A percentile compares a stretch with the other conserved stretches of the same genome.
Evolutionary conservation across 306 rosid species (phyloP).

Genomic region (Mucuna pruriens): DNA sequence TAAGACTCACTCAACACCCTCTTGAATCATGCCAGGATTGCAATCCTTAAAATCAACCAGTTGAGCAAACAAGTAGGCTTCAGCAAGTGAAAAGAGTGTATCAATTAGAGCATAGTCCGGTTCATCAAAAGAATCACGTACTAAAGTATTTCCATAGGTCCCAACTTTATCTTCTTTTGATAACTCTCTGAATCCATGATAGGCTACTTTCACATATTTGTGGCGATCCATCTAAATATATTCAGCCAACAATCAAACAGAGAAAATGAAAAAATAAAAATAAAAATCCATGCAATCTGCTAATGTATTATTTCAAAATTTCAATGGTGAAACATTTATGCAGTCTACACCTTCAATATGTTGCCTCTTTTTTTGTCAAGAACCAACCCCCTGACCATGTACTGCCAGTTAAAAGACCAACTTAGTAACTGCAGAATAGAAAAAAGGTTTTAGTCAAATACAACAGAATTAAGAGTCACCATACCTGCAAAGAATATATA

Average conservation of each 20-base stretch:
- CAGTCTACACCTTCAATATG: slow-evolving; percentile 80
- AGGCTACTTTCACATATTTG: slow-evolving; percentile 97
- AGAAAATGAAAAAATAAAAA: not conserved
- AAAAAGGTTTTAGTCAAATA: slow-evolving; percentile 36
- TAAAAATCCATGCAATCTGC: slow-evolving; percentile 8
- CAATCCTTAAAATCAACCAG: slow-evolving; percentile 82
- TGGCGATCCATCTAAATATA: slow-evolving; percentile 94
- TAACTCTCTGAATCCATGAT: slow-evolving; percentile 92
- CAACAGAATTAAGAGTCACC: slow-evolving; percentile 15
- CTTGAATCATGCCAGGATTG: slow-evolving; percentile 66
- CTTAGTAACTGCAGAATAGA: slow-evolving; percentile 67
- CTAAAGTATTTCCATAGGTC: slow-evolving; percentile 86
- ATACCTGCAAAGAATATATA: not conserved
- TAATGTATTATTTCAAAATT: not conserved
- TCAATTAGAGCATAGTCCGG: slow-evolving; percentile 95
- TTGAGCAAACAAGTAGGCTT: slow-evolving; percentile 97
- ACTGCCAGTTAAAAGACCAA: slow-evolving; percentile 91
- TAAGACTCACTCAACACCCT: slow-evolving; percentile 68
- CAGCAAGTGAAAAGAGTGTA: slow-evolving; percentile 95
- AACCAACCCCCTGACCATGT: slow-evolving; percentile 99
- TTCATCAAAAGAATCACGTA: slow-evolving; percentile 91
- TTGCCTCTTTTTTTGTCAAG: slow-evolving; percentile 97
- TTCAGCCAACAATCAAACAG: slow-evolving; percentile 34
- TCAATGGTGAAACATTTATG: slow-evolving; percentile 26
- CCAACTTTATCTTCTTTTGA: slow-evolving; percentile 93